Percentiles rank a stretch among this genome's conserved stretches.
Conservation (phyloP, 2,329 filamentous ascomycete species). For the Triangularia verruculosa region DNA sequence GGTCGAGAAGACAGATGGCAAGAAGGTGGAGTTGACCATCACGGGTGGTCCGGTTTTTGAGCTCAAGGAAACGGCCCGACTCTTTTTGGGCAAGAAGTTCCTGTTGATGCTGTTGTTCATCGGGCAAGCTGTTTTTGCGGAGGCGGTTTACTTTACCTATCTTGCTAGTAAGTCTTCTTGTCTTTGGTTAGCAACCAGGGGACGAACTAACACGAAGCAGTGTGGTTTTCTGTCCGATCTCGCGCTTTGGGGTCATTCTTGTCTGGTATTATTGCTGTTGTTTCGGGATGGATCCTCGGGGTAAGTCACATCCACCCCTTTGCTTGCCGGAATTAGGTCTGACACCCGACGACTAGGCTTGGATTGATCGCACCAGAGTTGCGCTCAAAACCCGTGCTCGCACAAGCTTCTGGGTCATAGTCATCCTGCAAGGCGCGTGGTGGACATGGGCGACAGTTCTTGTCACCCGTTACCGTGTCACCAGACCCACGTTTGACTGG, state of each 20-base stretch:
- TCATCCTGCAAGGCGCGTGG: slow-evolving; percentile 62
- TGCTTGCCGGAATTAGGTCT: slow-evolving; percentile 24
- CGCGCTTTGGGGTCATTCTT: slow-evolving; percentile 69
- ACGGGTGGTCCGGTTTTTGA: slow-evolving; percentile 55
- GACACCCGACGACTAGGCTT: slow-evolving; percentile 36
- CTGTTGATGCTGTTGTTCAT: slow-evolving; percentile 66
- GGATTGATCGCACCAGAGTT: slow-evolving; percentile 57
- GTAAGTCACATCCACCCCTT: slow-evolving; percentile 34
- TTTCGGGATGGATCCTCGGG: slow-evolving; percentile 63
- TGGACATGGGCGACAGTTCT: slow-evolving; percentile 70
- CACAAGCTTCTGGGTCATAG: slow-evolving; percentile 51
- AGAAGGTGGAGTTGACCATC: slow-evolving; percentile 58
- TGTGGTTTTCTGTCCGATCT: slow-evolving; percentile 69
- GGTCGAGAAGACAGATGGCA: slow-evolving; percentile 64
- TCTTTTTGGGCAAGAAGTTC: slow-evolving; percentile 61
- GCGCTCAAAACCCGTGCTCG: slow-evolving; percentile 54
- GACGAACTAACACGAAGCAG: slow-evolving; percentile 23
- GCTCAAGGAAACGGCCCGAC: slow-evolving; percentile 54
- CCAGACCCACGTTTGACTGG: slow-evolving; percentile 66
- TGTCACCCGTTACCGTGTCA: slow-evolving; percentile 57
- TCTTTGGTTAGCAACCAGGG: not conserved
- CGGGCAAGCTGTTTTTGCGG: slow-evolving; percentile 66
- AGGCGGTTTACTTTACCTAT: slow-evolving; percentile 72
- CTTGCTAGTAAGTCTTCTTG: slow-evolving; percentile 40
- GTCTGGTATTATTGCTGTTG: slow-evolving; percentile 64